Evolutionary conservation across 768 basidiomycete genomes (phyloP).

Genomic region (Psilocybe subaeruginosa): DNA sequence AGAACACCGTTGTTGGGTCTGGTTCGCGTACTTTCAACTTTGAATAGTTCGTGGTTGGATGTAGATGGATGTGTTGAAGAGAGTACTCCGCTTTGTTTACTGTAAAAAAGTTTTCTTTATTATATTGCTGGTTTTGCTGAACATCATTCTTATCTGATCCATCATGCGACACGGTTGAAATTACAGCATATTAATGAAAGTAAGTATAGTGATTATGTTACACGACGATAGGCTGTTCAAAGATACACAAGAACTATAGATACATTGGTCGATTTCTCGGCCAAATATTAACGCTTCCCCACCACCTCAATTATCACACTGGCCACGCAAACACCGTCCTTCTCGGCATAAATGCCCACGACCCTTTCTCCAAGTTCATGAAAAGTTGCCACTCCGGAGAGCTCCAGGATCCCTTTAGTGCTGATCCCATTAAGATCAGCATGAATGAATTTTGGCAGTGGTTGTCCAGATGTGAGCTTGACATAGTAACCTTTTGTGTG

Average conservation of each 20-base stretch:
- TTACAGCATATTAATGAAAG: slow-evolving; percentile 20
- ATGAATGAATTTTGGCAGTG: slow-evolving; percentile 59
- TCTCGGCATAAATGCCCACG: slow-evolving; percentile 56
- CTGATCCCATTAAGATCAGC: slow-evolving; percentile 49
- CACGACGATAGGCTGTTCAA: slow-evolving; percentile 24
- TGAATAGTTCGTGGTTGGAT: slow-evolving; percentile 1
- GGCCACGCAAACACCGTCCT: slow-evolving; percentile 54
- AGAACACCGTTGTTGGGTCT: background rate
- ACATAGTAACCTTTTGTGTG: slow-evolving; percentile 45
- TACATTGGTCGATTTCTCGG: slow-evolving; percentile 16
- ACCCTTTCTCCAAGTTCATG: slow-evolving; percentile 56
- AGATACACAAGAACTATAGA: slow-evolving; percentile 10
- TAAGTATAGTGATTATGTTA: slow-evolving; percentile 25
- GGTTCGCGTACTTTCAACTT: slow-evolving; percentile 2
- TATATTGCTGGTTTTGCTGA: slow-evolving; percentile 18
- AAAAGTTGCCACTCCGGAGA: slow-evolving; percentile 54
- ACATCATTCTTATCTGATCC: slow-evolving; percentile 9
- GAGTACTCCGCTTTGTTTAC: slow-evolving; percentile 17
- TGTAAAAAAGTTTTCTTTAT: slow-evolving; percentile 26
- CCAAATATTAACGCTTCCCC: slow-evolving; percentile 24
- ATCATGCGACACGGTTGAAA: slow-evolving; percentile 8
- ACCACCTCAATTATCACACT: slow-evolving; percentile 62
- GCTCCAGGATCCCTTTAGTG: slow-evolving; percentile 53
- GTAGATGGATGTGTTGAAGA: slow-evolving; percentile 13
- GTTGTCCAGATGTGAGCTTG: slow-evolving; percentile 51